Evolutionary conservation across 805 yeast species (phyloP).

Genomic region (Wickerhamiella allomyrinae): DNA sequence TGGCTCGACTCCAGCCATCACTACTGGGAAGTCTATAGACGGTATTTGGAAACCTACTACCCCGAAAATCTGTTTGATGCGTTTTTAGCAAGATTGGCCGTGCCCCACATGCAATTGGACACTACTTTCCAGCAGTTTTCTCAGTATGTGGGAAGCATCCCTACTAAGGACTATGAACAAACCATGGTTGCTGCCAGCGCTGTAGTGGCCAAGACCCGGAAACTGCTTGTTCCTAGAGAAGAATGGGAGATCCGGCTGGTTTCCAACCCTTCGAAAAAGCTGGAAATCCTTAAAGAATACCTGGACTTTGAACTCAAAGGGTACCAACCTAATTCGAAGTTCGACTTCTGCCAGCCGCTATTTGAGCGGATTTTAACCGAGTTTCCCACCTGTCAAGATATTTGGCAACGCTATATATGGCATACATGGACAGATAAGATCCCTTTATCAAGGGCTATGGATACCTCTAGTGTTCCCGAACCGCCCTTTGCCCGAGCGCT

Average conservation of each 20-base stretch:
- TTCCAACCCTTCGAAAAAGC: not conserved
- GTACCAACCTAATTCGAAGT: not conserved
- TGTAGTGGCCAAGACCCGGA: not conserved
- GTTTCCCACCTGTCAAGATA: not conserved
- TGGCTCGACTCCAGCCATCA: not conserved
- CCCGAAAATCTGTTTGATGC: not conserved
- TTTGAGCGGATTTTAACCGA: not conserved
- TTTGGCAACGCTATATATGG: not conserved
- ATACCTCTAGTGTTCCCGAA: not conserved
- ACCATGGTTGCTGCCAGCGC: not conserved
- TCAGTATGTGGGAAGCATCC: not conserved
- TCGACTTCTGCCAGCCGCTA: not conserved
- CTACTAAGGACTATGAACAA: not conserved
- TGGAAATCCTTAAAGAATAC: not conserved
- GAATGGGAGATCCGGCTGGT: constrained; percentile 2
- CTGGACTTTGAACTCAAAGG: not conserved
- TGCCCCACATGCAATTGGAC: not conserved
- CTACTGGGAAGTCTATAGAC: not conserved
- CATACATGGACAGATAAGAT: not conserved
- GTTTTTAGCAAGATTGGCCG: not conserved
- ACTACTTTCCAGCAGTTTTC: not conserved
- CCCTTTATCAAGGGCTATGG: not conserved
- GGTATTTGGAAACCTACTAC: not conserved
- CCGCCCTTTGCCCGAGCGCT: not conserved
- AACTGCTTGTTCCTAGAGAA: not conserved